Conservation (phyloP, 2,329 filamentous ascomycete species). For the Ophiostoma ulmi region DNA sequence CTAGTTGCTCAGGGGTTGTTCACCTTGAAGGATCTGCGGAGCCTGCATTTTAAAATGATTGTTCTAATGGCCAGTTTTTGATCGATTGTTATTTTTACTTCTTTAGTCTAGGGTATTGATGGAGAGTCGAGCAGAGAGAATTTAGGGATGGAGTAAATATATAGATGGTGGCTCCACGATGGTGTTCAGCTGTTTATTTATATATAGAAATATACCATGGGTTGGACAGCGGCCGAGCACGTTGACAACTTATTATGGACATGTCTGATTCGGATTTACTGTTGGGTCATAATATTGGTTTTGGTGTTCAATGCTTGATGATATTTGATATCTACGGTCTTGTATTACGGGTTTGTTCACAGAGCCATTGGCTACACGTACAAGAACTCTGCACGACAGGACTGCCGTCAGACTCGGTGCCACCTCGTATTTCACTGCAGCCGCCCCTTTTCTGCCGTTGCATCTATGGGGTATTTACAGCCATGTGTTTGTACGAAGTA, state of each 20-base stretch:
- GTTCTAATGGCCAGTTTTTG: background rate
- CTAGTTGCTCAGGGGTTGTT: background rate
- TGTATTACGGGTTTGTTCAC: background rate
- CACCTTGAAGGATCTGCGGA: background rate
- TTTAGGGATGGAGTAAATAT: background rate
- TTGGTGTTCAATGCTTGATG: background rate
- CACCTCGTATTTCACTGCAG: background rate
- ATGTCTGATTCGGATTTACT: no score
- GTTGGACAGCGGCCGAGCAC: background rate
- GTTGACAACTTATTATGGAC: background rate
- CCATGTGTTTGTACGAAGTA: background rate
- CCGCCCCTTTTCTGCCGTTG: slow-evolving; percentile 2
- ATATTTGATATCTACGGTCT: background rate
- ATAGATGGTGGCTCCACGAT: background rate
- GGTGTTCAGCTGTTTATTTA: background rate
- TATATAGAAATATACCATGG: background rate
- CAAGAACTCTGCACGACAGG: background rate
- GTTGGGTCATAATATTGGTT: background rate
- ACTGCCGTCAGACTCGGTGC: background rate
- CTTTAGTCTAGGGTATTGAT: background rate
- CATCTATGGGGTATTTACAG: background rate
- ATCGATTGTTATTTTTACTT: background rate
- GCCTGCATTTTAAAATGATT: background rate
- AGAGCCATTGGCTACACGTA: no score
- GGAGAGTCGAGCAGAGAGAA: background rate